A percentile compares a stretch with the other conserved stretches of the same genome.
These are phyloP conservation scores for Neonectria magnoliae DNA, from an alignment of 2,329 filamentous ascomycete species.

Conservation along the genomic window DNA sequence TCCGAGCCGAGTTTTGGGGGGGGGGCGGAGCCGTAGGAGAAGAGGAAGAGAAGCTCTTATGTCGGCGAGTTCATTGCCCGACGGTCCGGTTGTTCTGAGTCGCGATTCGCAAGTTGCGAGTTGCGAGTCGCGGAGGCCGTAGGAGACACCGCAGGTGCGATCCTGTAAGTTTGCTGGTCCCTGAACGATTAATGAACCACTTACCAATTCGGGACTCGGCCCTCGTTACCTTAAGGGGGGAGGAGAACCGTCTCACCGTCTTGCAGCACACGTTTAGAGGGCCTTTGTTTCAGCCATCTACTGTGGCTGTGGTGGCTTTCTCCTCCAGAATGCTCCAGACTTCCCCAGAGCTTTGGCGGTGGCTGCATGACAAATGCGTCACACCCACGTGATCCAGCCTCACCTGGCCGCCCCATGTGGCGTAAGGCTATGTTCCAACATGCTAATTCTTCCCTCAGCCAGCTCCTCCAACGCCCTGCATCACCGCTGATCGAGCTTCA, in stretches of 20 bases:
- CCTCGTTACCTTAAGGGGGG: background rate
- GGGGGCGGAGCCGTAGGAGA: background rate
- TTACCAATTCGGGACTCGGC: slow-evolving; percentile 15
- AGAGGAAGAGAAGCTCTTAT: slow-evolving; percentile 2
- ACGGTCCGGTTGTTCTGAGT: background rate
- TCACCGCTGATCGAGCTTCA: slow-evolving; percentile 2
- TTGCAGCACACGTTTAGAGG: background rate
- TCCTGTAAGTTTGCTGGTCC: slow-evolving; percentile 6
- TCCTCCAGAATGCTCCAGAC: slow-evolving; percentile 19
- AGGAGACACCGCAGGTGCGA: slow-evolving; percentile 8
- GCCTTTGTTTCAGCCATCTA: slow-evolving; percentile 17
- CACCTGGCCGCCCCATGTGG: slow-evolving; percentile 31
- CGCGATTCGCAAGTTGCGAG: background rate
- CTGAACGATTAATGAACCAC: slow-evolving; percentile 19
- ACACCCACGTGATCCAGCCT: slow-evolving; percentile 45
- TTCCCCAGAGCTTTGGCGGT: background rate
- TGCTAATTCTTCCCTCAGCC: slow-evolving; percentile 34
- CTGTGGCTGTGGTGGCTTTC: slow-evolving; percentile 16
- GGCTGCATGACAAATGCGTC: slow-evolving; percentile 38
- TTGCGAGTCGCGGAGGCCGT: slow-evolving; percentile 1
- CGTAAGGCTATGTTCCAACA: slow-evolving; percentile 38
- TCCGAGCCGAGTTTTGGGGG: background rate
- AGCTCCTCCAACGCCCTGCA: slow-evolving; percentile 22
- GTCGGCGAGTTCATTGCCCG: slow-evolving; percentile 6
- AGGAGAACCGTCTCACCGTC: slow-evolving; percentile 10